phyloP scores from a whole-genome alignment of 2,329 filamentous ascomycete genomes.

The Pyricularia sp. region DNA sequence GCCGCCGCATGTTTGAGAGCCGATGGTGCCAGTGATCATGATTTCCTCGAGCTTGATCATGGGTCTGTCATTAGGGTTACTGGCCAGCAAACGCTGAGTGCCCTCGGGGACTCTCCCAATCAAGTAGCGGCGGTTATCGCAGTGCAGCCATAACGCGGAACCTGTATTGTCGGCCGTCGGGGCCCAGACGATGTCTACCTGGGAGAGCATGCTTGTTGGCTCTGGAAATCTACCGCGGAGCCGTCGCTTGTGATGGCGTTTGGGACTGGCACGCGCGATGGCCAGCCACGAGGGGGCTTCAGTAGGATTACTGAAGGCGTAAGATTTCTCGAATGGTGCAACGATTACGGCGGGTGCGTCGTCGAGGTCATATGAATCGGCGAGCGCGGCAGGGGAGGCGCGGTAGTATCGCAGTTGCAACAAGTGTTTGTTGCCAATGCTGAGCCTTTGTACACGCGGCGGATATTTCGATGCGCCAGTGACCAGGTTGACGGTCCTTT shows the following conservation, averaged over 20 bases:
- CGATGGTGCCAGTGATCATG: slow-evolving; percentile 70
- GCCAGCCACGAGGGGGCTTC: neutral
- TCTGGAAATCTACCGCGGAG: neutral
- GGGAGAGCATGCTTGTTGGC: slow-evolving; percentile 53
- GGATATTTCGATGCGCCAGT: neutral
- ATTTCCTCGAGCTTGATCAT: slow-evolving; percentile 62
- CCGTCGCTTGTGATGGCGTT: neutral
- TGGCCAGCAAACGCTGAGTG: slow-evolving; percentile 65
- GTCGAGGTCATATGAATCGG: neutral
- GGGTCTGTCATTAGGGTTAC: slow-evolving; percentile 47
- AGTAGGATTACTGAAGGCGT: neutral
- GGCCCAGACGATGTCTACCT: slow-evolving; percentile 66
- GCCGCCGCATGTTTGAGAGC: slow-evolving; percentile 72
- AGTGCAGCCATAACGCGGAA: slow-evolving; percentile 67
- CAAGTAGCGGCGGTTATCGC: slow-evolving; percentile 73
- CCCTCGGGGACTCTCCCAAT: slow-evolving; percentile 80
- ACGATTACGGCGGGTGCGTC: neutral
- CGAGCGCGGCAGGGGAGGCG: neutral
- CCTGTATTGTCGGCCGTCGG: slow-evolving; percentile 86
- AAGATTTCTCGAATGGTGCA: neutral
- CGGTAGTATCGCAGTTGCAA: neutral
- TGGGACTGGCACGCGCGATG: neutral
- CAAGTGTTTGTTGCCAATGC: neutral
- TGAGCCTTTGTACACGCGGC: neutral
- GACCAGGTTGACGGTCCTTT: neutral